Evolutionary conservation across 192 early-diverging fungal species (phyloP).

Genomic region (Allomyces arbusculus): DNA sequence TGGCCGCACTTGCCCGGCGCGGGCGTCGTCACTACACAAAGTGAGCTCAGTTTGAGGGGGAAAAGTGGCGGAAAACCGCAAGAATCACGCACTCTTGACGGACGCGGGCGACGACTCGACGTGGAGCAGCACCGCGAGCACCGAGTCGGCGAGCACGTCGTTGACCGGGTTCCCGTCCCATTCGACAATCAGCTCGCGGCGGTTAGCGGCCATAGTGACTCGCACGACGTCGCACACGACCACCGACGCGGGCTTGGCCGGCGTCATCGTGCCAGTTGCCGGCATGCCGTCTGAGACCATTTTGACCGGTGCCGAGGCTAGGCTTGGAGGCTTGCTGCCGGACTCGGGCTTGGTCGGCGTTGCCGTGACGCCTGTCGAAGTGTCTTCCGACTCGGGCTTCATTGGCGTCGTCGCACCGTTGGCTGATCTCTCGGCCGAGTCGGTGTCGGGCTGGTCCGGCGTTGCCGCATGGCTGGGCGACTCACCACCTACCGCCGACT

Average conservation of each 20-base stretch:
- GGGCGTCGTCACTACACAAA: neutral
- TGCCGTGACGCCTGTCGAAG: too few relatives aligned
- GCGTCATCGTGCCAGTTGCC: neutral
- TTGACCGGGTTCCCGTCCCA: slow-evolving; percentile 82
- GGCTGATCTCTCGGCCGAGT: slow-evolving; percentile 3
- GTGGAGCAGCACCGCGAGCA: slow-evolving; percentile 61
- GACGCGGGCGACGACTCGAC: slow-evolving; percentile 74
- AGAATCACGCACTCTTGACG: slow-evolving; percentile 40
- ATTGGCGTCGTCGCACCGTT: neutral
- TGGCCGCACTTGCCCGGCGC: neutral
- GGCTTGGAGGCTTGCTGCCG: too few relatives aligned
- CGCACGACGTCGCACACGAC: slow-evolving; percentile 56
- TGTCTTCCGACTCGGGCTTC: too few relatives aligned
- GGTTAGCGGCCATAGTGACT: slow-evolving; percentile 32
- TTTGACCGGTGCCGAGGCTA: neutral
- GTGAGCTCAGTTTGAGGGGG: neutral
- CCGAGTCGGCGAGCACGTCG: slow-evolving; percentile 91
- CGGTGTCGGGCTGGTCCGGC: slow-evolving; percentile 9
- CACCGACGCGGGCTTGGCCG: slow-evolving; percentile 2
- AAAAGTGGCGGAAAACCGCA: neutral
- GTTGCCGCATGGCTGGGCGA: slow-evolving; percentile 2
- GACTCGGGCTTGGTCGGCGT: too few relatives aligned
- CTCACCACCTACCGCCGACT: too few relatives aligned
- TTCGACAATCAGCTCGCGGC: slow-evolving; percentile 52
- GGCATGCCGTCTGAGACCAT: neutral